These are phyloP conservation scores for Cercospora sp. DNA, from an alignment of 2,329 filamentous ascomycete species.

Conservation along the genomic window DNA sequence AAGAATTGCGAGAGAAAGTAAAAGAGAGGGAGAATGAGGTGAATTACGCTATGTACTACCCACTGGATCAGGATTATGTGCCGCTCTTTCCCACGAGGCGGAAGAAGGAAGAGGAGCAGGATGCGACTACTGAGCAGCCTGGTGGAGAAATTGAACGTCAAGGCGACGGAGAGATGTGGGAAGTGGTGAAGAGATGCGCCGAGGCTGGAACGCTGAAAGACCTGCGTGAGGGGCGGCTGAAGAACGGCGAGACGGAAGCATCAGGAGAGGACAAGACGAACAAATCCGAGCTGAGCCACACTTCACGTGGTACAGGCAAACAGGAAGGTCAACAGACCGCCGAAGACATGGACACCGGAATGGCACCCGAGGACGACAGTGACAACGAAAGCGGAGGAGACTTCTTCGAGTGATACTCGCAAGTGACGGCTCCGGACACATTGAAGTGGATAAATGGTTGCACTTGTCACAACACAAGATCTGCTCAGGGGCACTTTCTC, in stretches of 20 bases:
- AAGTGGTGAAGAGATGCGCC: constrained; percentile 64
- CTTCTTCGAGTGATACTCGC: constrained; percentile 36
- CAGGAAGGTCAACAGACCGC: background rate
- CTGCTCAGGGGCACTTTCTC: background rate
- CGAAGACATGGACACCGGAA: constrained; percentile 9
- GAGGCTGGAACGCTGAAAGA: constrained; percentile 56
- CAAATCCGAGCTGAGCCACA: background rate
- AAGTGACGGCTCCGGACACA: background rate
- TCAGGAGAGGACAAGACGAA: background rate
- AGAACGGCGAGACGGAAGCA: background rate
- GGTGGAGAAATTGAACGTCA: constrained; percentile 39
- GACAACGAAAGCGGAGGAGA: constrained; percentile 41
- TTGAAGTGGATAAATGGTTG: background rate
- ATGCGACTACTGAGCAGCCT: constrained; percentile 44
- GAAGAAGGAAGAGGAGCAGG: constrained; percentile 36
- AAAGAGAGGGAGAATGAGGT: constrained; percentile 65
- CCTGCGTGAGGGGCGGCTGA: constrained; percentile 55
- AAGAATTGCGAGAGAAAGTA: constrained; percentile 25
- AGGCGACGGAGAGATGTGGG: constrained; percentile 65
- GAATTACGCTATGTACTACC: constrained; percentile 72
- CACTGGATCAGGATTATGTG: constrained; percentile 69
- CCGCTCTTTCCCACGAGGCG: constrained; percentile 49
- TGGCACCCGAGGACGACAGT: constrained; percentile 27
- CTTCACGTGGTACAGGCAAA: background rate
- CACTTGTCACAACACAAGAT: background rate